Evolutionary conservation across 1,284 basidiomycete genomes (phyloP).

Genomic region (Trichosporon coremiiforme): DNA sequence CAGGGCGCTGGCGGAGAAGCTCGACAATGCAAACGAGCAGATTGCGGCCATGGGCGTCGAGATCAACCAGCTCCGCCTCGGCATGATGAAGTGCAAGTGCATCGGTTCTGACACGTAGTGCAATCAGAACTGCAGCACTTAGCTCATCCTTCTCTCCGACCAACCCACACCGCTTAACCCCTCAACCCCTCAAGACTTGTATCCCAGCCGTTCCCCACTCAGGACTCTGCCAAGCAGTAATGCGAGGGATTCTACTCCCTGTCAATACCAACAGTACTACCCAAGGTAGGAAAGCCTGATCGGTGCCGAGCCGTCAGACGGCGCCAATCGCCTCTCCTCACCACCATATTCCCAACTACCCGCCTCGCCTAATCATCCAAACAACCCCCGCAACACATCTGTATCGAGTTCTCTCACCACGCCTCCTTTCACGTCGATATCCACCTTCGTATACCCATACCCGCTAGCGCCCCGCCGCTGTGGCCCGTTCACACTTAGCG

Average conservation of each 20-base stretch:
- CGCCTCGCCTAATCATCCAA: neutral
- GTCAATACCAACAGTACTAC: neutral
- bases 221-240: neutral
- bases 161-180: too few species aligned
- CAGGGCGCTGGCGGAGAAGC: conserved; percentile 12
- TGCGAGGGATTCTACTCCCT: neutral
- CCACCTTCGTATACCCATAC: neutral
- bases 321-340: neutral
- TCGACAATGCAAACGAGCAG: neutral
- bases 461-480: neutral
- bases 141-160: neutral
- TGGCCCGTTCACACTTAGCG: neutral
- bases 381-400: neutral
- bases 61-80: conserved; percentile 12
- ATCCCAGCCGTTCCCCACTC: neutral
- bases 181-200: neutral
- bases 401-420: neutral
- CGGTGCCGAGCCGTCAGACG: neutral
- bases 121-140: neutral
- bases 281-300: too few species aligned
- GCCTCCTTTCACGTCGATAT: neutral
- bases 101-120: neutral
- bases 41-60: neutral
- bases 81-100: conserved; percentile 8
- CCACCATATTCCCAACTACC: neutral